Evolutionary conservation across 129 eudicot species (phyloP).

Genomic region (Helichrysum umbraculigerum): DNA sequence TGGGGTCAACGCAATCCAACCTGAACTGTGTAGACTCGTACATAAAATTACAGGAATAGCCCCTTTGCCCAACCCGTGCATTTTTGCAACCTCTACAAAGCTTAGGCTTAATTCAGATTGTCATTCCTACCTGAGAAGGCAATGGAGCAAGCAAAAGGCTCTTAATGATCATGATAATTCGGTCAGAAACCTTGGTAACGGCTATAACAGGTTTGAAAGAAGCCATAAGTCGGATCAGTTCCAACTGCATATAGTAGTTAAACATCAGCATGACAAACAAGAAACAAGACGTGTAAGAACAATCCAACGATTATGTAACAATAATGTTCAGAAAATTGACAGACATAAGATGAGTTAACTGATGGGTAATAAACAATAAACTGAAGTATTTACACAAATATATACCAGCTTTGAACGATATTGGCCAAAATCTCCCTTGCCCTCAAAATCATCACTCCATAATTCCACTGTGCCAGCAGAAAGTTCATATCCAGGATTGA

Average conservation of each 20-base stretch:
- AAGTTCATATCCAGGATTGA: conserved; percentile 54
- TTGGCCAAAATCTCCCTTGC: conserved; percentile 82
- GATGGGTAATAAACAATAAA: neutral
- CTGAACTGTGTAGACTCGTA: neutral
- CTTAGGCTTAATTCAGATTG: conserved; percentile 4
- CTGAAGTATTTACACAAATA: conserved; percentile 5
- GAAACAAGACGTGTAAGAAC: neutral
- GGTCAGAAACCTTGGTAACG: conserved; percentile 70
- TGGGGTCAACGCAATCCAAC: conserved; percentile 1
- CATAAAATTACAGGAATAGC: neutral
- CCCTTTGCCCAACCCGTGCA: conserved; percentile 11
- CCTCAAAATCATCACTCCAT: conserved; percentile 91
- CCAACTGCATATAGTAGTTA: conserved; percentile 59
- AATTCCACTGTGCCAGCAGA: conserved; percentile 62
- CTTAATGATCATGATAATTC: conserved; percentile 52
- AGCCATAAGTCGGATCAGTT: conserved; percentile 71
- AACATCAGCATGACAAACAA: conserved; percentile 18
- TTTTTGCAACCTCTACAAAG: conserved; percentile 15
- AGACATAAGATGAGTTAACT: neutral
- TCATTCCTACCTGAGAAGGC: conserved; percentile 61
- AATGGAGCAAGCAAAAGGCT: conserved; percentile 42
- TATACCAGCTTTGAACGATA: conserved; percentile 88
- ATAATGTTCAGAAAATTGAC: neutral
- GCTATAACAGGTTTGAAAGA: conserved; percentile 76
- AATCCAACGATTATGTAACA: conserved; percentile 5